Conservation (phyloP, 495 filamentous ascomycete species). For the Xanthoparmelia taractica region DNA sequence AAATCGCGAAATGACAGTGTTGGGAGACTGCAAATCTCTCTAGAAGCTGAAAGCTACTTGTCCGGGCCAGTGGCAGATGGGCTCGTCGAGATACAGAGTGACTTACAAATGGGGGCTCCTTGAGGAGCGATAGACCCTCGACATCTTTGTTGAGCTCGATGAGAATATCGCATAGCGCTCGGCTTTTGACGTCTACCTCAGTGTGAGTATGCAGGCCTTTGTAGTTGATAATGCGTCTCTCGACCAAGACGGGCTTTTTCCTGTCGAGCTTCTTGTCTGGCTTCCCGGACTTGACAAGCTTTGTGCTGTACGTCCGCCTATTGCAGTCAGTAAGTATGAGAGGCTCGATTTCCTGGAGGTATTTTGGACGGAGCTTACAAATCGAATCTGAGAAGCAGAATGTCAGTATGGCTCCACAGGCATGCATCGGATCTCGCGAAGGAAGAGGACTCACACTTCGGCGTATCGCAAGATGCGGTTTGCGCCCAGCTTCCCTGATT, state of each 20-base stretch:
- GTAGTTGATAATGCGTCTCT: conserved; percentile 24
- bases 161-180: conserved; percentile 14
- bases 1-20: too few species aligned
- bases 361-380: not conserved
- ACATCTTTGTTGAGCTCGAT: conserved; percentile 20
- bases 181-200: conserved; percentile 26
- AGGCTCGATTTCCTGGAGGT: too few species aligned
- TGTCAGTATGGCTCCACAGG: not conserved
- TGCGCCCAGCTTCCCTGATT: not conserved
- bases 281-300: conserved; percentile 18
- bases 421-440: not conserved
- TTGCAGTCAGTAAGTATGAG: not conserved
- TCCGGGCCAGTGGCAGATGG: not conserved
- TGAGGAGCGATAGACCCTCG: conserved; percentile 24
- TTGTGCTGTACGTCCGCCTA: conserved; percentile 15
- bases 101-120: conserved; percentile 24
- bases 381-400: conserved; percentile 1
- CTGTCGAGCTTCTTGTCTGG: conserved; percentile 19
- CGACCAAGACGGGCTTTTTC: conserved; percentile 21
- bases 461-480: conserved; percentile 17
- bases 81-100: not conserved
- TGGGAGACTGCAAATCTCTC: too few species aligned
- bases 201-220: conserved; percentile 24
- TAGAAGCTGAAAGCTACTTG: too few species aligned
- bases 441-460: conserved; percentile 13